Base-by-base conservation (phyloP, 768 basidiomycete species). In the Russula lepida region DNA sequence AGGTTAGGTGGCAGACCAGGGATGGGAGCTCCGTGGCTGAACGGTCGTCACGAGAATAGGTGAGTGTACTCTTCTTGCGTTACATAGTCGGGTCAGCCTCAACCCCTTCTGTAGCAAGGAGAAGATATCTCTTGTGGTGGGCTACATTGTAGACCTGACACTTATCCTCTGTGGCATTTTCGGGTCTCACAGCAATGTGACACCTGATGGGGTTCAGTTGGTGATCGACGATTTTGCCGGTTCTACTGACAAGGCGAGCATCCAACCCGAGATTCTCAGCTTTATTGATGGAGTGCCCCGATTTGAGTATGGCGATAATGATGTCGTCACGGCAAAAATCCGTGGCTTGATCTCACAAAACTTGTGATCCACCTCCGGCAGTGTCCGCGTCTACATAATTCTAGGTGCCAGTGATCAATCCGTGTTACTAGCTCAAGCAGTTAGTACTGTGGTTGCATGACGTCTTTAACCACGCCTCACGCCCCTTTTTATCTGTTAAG, bases 131-230 rank as follows among this genome's bases (percentile, higher is more conserved):
- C 41, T 41, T 30, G 39, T 43, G 6, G 33, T 54, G 39, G 39
- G 39, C n/a, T 54, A 54, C 37, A 54, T 54, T 12, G 27, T 43
- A 13, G 39, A 54, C 44, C 50, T 62, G 27, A 62, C 43, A 6
- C 43, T 52, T 7, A 46, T 57, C 19, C n/a, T 52, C 15, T 13
- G 25, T 9, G 7, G 17, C 4, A 6, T 62, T 8, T 62, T 47
- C 27, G 28, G 21, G n/a, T 30, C 27, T 23, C 1, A 32, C 11
- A 6, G 3, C 6, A 27, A 46, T 23, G 43, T 47, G 41, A 37
- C 55, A 11, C 27, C 49, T 25, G 8, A 1, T 19, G 21, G 17
- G 8, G 35, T 46, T 30, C 41, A 30, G 28, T 46, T 15, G 6
- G 19, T n/a, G 19, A 15, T 39, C 13, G 12, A 17, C 4, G 12